Base-by-base conservation (phyloP, 306 rosid species). In the Corylus americana region DNA sequence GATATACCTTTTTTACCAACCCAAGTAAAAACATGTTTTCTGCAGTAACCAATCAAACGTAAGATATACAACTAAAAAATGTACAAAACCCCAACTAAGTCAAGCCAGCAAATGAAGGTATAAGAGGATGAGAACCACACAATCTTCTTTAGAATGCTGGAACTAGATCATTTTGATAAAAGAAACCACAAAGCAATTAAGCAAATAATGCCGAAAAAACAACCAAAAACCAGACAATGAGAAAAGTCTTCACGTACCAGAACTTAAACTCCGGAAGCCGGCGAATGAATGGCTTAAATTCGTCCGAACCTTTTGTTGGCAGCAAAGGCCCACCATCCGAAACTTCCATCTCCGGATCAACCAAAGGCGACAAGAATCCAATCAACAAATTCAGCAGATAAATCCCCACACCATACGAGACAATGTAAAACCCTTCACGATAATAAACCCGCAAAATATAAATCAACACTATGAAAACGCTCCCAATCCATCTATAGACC, bases 211-310 rank as follows among this genome's bases (percentile, higher is more conserved):
- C 70, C 69, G n/a, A 11, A 45, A 17, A n/a, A 25, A 22, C 45
- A 49, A 44, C 44, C 45, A 37, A 31, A 14, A 63, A 68, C 13
- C 11, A n/a, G 68, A 54, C 1, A 20, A 76, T 8, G 8, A 70
- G 31, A 42, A 35, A 42, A 77, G 48, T 53, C 48, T 62, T 11
- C 83, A 71, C 73, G 88, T 91, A 93, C 98, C 98, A 93, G 88
- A 93, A 93, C 87, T 93, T 93, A 75, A 93, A 93, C 84, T 93
- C 98, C 37, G 98, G 98, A 83, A 93, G 98, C 7, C 97, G 82
- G 55, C 97, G 94, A 72, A 93, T 91, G 91, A 93, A 93, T 0
- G 98, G 97, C 78, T 90, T 93, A 84, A 91, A 93, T 73, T 93
- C 98, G 45, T 93, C 98, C 0, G 98, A 93, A 35, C 98, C 98